Evolutionary conservation across 768 basidiomycete genomes (phyloP).

Genomic region (Chalciporus pseudorubinellus): DNA sequence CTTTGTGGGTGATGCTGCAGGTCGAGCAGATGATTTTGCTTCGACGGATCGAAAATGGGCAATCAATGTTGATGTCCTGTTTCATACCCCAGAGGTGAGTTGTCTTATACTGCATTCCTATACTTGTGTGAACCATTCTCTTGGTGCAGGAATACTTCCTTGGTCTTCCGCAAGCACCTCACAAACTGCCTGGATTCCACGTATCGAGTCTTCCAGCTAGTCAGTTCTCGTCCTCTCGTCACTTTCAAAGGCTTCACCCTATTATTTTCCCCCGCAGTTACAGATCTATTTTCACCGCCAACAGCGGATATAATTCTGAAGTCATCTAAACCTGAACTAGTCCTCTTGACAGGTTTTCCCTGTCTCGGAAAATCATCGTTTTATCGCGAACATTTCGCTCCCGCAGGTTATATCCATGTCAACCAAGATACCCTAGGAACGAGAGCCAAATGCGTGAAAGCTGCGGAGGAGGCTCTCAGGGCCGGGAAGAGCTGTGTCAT

Average conservation of each 20-base stretch:
- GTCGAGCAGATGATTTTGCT: constrained; percentile 72
- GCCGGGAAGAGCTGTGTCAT: constrained; percentile 70
- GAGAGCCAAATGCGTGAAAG: constrained; percentile 72
- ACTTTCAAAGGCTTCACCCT: neutral
- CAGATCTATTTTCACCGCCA: constrained; percentile 33
- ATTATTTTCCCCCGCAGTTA: constrained; percentile 28
- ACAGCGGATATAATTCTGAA: constrained; percentile 15
- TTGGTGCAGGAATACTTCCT: constrained; percentile 74
- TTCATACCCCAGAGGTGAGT: constrained; percentile 80
- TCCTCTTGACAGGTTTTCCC: constrained; percentile 62
- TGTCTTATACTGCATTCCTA: neutral
- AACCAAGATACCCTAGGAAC: constrained; percentile 83
- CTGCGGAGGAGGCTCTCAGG: constrained; percentile 52
- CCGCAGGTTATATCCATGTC: constrained; percentile 71
- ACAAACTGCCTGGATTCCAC: constrained; percentile 65
- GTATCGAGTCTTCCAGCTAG: constrained; percentile 44
- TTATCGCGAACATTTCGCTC: constrained; percentile 64
- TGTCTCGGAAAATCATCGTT: constrained; percentile 82
- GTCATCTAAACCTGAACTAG: constrained; percentile 40
- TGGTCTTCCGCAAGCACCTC: constrained; percentile 40
- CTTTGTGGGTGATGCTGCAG: constrained; percentile 91
- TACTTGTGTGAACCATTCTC: neutral
- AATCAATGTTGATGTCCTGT: constrained; percentile 66
- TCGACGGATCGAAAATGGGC: constrained; percentile 88
- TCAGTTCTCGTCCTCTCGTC: constrained; percentile 11